These are phyloP conservation scores for Ophiostoma himal-ulmi DNA, from an alignment of 2,329 filamentous ascomycete genomes.

Conservation along the genomic window DNA sequence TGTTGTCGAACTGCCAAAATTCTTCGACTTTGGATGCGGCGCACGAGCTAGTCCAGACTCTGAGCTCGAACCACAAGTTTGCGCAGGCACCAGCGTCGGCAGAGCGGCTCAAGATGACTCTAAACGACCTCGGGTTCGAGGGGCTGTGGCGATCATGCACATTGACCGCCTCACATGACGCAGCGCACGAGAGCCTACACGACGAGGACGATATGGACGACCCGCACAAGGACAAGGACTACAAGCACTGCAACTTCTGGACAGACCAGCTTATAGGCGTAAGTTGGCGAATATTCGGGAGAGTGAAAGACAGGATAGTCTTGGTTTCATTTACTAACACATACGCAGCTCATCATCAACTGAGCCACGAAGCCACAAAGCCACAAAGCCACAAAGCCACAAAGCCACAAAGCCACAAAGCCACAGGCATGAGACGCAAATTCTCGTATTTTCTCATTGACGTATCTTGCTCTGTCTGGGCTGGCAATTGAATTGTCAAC, in stretches of 20 bases:
- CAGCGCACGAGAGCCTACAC: neutral
- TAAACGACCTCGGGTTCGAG: slow-evolving; percentile 57
- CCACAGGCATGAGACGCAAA: neutral
- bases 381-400: neutral
- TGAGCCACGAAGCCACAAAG: neutral
- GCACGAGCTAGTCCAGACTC: slow-evolving; percentile 53
- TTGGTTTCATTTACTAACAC: neutral
- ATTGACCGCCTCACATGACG: slow-evolving; percentile 36
- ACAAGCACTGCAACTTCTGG: slow-evolving; percentile 47
- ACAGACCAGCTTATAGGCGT: slow-evolving; percentile 59
- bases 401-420: neutral
- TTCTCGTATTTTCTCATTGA: neutral
- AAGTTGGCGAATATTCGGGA: slow-evolving; percentile 16
- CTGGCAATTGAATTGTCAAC: neutral
- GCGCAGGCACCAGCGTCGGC: slow-evolving; percentile 43
- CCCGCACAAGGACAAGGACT: slow-evolving; percentile 35
- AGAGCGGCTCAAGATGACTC: slow-evolving; percentile 45
- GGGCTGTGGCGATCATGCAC: slow-evolving; percentile 57
- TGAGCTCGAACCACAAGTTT: slow-evolving; percentile 51
- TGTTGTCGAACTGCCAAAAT: slow-evolving; percentile 59
- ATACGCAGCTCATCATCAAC: slow-evolving; percentile 10
- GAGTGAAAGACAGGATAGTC: neutral
- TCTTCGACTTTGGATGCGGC: slow-evolving; percentile 54
- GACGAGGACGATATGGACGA: neutral
- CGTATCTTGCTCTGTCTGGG: neutral